Conservation (phyloP, 2,329 filamentous ascomycete species). For the Diaporthe citrichinensis region DNA sequence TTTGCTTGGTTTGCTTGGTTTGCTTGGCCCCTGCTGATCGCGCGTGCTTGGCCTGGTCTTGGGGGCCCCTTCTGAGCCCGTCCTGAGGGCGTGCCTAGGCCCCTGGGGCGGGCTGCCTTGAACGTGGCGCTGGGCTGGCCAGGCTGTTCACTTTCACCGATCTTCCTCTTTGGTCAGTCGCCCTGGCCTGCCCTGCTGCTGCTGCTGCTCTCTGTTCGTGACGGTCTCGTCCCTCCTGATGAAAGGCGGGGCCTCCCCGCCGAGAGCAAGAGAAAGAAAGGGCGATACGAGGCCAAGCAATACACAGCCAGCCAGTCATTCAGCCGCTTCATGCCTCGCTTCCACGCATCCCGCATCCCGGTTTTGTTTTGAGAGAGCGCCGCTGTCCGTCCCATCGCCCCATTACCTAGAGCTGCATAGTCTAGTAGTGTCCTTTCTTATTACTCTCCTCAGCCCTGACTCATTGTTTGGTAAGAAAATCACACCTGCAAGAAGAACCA, state of each 20-base stretch:
- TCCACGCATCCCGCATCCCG: constrained; percentile 8
- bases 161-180: not conserved
- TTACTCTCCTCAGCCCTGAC: not conserved
- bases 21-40: constrained; percentile 32
- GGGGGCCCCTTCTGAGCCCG: constrained; percentile 13
- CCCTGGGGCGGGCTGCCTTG: not conserved
- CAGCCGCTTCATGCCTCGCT: constrained; percentile 26
- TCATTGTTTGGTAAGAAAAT: not conserved
- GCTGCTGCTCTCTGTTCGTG: not conserved
- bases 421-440: not conserved
- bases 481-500: not conserved
- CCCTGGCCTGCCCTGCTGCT: not conserved
- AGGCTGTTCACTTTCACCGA: constrained; percentile 16
- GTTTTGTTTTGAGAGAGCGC: constrained; percentile 2
- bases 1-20: constrained; percentile 38
- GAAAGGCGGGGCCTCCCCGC: constrained; percentile 15
- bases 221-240: not conserved
- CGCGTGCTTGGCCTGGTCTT: constrained; percentile 23
- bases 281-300: constrained; percentile 25
- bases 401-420: not conserved
- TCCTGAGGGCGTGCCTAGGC: constrained; percentile 19
- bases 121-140: constrained; percentile 23
- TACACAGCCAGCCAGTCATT: constrained; percentile 10
- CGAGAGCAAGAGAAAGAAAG: not conserved
- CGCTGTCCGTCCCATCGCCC: not conserved